Conservation (phyloP, 2,329 filamentous ascomycete species). For the Alternaria brassicicola region DNA sequence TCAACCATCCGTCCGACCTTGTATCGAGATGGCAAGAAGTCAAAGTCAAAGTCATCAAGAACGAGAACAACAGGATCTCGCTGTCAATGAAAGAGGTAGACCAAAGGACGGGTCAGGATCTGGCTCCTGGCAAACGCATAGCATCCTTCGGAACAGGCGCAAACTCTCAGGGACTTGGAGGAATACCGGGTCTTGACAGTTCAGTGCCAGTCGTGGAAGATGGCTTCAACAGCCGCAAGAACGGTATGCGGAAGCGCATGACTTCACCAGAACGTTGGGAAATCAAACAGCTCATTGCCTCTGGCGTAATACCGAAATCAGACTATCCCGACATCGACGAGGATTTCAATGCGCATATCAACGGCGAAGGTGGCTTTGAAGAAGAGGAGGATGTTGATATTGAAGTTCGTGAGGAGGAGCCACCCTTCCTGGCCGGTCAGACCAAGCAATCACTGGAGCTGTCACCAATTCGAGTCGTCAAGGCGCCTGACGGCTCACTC, state of each 20-base stretch:
- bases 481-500: slow-evolving; percentile 96
- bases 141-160: slow-evolving; percentile 72
- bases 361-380: slow-evolving; percentile 85
- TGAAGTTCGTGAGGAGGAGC: slow-evolving; percentile 94
- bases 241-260: slow-evolving; percentile 81
- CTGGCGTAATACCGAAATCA: slow-evolving; percentile 87
- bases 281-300: slow-evolving; percentile 93
- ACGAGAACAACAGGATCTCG: slow-evolving; percentile 81
- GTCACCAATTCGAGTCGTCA: slow-evolving; percentile 94
- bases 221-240: slow-evolving; percentile 54
- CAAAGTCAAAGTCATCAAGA: slow-evolving; percentile 89
- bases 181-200: slow-evolving; percentile 56
- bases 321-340: slow-evolving; percentile 96
- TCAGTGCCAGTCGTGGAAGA: slow-evolving; percentile 68
- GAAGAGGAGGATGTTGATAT: slow-evolving; percentile 97
- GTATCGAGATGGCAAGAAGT: slow-evolving; percentile 80
- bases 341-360: slow-evolving; percentile 86
- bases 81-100: slow-evolving; percentile 98
- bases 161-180: slow-evolving; percentile 82
- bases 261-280: slow-evolving; percentile 98
- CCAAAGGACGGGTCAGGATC: slow-evolving; percentile 82
- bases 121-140: slow-evolving; percentile 77
- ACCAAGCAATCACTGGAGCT: slow-evolving; percentile 95
- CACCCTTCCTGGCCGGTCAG: slow-evolving; percentile 92
- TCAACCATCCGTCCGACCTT: slow-evolving; percentile 91